phyloP scores from a whole-genome alignment of 1,284 basidiomycete species.

The Rugosomyces carneus region DNA sequence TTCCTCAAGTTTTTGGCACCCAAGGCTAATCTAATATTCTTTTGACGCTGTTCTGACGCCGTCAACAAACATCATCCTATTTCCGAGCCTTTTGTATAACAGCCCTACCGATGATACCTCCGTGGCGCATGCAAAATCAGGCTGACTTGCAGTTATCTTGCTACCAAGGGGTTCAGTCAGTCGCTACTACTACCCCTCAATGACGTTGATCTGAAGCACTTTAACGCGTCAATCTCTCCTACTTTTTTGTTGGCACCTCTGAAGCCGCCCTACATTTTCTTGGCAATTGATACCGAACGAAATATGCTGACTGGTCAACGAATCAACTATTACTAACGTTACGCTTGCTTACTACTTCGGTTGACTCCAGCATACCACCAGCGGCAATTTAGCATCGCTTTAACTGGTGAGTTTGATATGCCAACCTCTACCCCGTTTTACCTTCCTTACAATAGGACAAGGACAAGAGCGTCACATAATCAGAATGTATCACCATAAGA shows the following conservation, averaged over 20 bases:
- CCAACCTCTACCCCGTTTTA: not conserved
- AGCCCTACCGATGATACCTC: not conserved
- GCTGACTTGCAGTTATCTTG: not conserved
- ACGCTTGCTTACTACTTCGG: not conserved
- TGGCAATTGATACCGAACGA: not conserved
- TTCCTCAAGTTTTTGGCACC: not conserved
- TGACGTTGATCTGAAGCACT: not conserved
- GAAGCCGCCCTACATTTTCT: not conserved
- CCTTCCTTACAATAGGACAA: no score
- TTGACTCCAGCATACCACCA: not conserved
- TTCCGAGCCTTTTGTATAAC: constrained; percentile 1
- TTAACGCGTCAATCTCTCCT: not conserved
- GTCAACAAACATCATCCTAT: not conserved
- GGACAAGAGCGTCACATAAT: not conserved
- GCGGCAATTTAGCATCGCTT: no score
- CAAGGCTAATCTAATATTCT: not conserved
- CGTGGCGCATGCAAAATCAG: constrained; percentile 7
- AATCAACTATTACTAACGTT: not conserved
- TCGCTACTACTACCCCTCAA: not conserved
- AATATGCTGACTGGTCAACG: not conserved
- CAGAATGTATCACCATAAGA: no score
- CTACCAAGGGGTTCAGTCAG: not conserved
- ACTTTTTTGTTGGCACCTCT: not conserved
- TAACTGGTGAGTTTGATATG: no score
- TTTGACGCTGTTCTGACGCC: constrained; percentile 2